phyloP scores from a whole-genome alignment of 495 filamentous ascomycete genomes.

The Mytilinidion resinicola region DNA sequence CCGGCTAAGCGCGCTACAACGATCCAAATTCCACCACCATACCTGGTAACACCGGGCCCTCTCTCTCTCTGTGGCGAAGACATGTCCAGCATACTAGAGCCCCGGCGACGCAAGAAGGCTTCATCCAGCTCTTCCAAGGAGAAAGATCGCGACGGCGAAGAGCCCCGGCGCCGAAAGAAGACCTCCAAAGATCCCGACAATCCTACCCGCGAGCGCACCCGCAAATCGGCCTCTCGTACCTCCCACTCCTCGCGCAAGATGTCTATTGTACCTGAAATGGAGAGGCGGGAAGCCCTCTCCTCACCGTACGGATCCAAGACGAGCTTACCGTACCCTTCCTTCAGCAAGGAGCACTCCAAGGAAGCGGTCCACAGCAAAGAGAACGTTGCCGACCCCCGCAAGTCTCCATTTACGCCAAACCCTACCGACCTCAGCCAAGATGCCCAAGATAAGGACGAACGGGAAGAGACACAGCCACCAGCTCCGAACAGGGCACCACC shows the following conservation, averaged over 20 bases:
- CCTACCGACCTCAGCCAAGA: slow-evolving; percentile 61
- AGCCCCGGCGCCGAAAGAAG: neutral
- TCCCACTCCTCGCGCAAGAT: slow-evolving; percentile 16
- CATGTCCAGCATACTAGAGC: slow-evolving; percentile 26
- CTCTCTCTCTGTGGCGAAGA: slow-evolving; percentile 10
- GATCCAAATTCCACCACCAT: slow-evolving; percentile 5
- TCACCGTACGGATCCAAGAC: slow-evolving; percentile 40
- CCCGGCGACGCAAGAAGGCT: slow-evolving; percentile 29
- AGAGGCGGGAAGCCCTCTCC: slow-evolving; percentile 29
- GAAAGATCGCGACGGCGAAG: slow-evolving; percentile 19
- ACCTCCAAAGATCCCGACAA: slow-evolving; percentile 6
- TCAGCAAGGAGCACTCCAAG: slow-evolving; percentile 86
- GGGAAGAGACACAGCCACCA: neutral
- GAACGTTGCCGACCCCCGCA: slow-evolving; percentile 42
- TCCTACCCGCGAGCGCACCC: slow-evolving; percentile 10
- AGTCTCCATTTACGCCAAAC: slow-evolving; percentile 66
- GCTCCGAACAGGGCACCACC: slow-evolving; percentile 40
- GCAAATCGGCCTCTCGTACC: slow-evolving; percentile 14
- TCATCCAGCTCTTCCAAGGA: slow-evolving; percentile 8
- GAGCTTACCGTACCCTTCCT: slow-evolving; percentile 73
- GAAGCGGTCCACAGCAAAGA: slow-evolving; percentile 63
- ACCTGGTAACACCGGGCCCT: slow-evolving; percentile 1
- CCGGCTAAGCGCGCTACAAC: slow-evolving; percentile 19
- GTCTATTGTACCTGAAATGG: slow-evolving; percentile 39
- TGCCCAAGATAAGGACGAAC: slow-evolving; percentile 31